Base-by-base conservation (phyloP, 2,329 filamentous ascomycete genomes). In the Hypocreales sp. region DNA sequence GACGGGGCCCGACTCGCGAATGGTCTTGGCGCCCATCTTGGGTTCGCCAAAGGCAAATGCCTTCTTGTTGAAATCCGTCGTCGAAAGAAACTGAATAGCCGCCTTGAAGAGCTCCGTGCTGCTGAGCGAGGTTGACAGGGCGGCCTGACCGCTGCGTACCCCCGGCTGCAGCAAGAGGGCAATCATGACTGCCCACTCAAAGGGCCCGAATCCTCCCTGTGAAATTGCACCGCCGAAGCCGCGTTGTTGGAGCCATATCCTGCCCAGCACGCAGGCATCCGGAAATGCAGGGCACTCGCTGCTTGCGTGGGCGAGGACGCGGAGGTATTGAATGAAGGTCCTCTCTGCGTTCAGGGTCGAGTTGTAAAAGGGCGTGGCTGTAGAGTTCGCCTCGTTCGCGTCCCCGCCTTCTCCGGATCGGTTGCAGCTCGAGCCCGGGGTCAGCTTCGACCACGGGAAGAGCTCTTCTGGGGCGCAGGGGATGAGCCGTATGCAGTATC, bases 21-120 rank as follows among this genome's bases (percentile, higher is more conserved):
- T 44, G 15, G 43, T 37, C 32, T 58, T 63, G 4, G 33, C 21
- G 20, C 39, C 41, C 3, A 36, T 31, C 20, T 45, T 44, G 2
- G 42, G 30, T 41, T 45, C 51, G 40, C 44, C 56, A 30, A 73
- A 58, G 1, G 64, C 38, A 19, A 76, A 64, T 0, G 79, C 72
- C 37, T 70, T 79, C 40, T 70, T 76, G 31, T 58, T 60, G 29
- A 94, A 58, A 42, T 93, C 76, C 20, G 70, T 76, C 2, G 70
- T 67, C 2, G 79, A 73, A 12, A 98, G 58, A 39, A 87, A 90
- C 46, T 94, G 87, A n/a, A 98, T 58, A 2, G 77, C 74, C 3
- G 83, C 86, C 53, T 94, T 95, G 65, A 98, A 94, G 24, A 95
- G 64, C 51, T 95, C 87, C 15, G 87, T 90, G 51, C 79, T 79